Conservation (phyloP, 305 asterid genomes). For the Solanum hybrid region DNA sequence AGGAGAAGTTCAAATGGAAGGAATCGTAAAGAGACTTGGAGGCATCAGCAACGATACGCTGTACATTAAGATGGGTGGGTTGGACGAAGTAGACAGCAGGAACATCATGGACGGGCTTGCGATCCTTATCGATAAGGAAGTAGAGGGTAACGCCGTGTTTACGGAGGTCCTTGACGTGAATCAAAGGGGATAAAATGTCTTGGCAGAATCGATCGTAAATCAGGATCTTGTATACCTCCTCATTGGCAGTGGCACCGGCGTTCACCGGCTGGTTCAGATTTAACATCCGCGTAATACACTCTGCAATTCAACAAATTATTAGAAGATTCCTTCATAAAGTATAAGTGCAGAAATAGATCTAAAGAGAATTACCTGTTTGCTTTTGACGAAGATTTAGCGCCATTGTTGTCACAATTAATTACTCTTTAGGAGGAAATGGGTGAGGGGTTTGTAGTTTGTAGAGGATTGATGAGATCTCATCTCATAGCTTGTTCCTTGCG, state of each 20-base stretch:
- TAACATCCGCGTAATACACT: constrained; percentile 83
- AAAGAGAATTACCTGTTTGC: constrained; percentile 53
- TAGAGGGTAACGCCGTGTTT: constrained; percentile 93
- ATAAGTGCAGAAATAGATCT: background rate
- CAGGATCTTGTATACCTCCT: constrained; percentile 94
- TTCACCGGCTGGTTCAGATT: constrained; percentile 84
- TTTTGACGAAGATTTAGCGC: constrained; percentile 84
- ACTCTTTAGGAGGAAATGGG: background rate
- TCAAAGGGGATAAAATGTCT: constrained; percentile 83
- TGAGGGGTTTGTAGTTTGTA: background rate
- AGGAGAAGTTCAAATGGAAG: constrained; percentile 90
- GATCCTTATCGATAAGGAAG: constrained; percentile 93
- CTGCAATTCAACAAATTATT: constrained; percentile 21
- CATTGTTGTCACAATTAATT: constrained; percentile 16
- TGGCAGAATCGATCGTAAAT: constrained; percentile 93
- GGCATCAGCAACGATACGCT: constrained; percentile 64
- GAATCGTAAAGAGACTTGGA: constrained; percentile 69
- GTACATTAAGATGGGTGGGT: constrained; percentile 71
- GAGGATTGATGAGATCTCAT: no score
- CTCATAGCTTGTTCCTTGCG: background rate
- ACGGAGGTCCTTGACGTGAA: constrained; percentile 96
- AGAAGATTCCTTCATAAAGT: background rate
- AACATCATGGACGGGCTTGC: constrained; percentile 89
- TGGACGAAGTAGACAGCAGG: constrained; percentile 92
- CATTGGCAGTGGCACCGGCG: constrained; percentile 66